Evolutionary conservation across 371 early-diverging fungal genomes (phyloP).

Genomic region (Neoconidiobolus thromboides): DNA sequence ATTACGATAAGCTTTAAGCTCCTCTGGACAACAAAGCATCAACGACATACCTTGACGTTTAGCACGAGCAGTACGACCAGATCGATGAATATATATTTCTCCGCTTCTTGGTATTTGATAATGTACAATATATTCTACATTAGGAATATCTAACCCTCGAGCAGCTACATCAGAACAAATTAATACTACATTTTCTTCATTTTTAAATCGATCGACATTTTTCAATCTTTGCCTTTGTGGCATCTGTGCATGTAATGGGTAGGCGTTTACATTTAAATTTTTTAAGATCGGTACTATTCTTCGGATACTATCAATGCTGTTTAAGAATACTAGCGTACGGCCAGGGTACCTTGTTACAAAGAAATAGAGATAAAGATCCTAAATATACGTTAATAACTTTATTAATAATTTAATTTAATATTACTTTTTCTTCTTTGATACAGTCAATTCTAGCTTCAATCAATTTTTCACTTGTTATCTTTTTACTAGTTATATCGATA

Average conservation of each 20-base stretch:
- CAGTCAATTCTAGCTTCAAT: slow-evolving; percentile 73
- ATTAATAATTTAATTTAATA: not conserved
- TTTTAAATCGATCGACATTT: slow-evolving; percentile 70
- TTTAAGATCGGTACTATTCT: slow-evolving; percentile 66
- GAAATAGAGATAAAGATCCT: slow-evolving; percentile 70
- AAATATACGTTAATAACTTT: not conserved
- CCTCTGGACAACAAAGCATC: slow-evolving; percentile 65
- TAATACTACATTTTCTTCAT: slow-evolving; percentile 42
- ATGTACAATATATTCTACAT: slow-evolving; percentile 69
- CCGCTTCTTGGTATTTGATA: slow-evolving; percentile 70
- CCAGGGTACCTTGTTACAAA: slow-evolving; percentile 69
- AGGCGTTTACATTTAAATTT: slow-evolving; percentile 38
- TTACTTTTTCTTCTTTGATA: slow-evolving; percentile 48
- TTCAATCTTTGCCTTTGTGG: slow-evolving; percentile 86
- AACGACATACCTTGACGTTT: slow-evolving; percentile 64
- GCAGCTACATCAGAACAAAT: slow-evolving; percentile 84
- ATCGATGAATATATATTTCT: slow-evolving; percentile 73
- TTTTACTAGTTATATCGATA: slow-evolving; percentile 45
- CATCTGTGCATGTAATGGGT: slow-evolving; percentile 82
- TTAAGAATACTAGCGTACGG: slow-evolving; percentile 83
- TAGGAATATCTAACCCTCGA: slow-evolving; percentile 74
- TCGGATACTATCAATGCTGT: slow-evolving; percentile 79
- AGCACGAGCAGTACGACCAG: slow-evolving; percentile 81
- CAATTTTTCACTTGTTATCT: slow-evolving; percentile 40
- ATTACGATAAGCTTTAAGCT: slow-evolving; percentile 52